Base-by-base conservation (phyloP, 768 basidiomycete genomes). In the Leccinum boreale region DNA sequence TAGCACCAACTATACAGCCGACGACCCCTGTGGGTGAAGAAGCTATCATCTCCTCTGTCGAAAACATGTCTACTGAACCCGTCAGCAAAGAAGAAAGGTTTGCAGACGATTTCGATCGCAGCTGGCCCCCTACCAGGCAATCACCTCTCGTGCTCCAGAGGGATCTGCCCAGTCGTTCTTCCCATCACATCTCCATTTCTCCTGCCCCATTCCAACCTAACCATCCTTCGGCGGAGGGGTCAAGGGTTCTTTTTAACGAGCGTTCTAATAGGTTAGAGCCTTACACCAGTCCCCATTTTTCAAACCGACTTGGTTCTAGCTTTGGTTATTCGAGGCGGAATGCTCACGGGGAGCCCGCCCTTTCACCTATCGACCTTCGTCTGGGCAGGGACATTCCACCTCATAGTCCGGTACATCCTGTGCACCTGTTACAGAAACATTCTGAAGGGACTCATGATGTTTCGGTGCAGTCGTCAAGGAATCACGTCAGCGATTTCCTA, bases 171-270 rank as follows among this genome's bases (percentile, higher is more conserved):
- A 61, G 63, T 60, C 64, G 70, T 42, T 58, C 69, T 50, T 68
- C 69, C 33, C 68, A 72, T 14, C 57, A 61, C 60, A 63, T 58
- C 76, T 77, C 59, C 50, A 60, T 71, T 19, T 70, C 74, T 14
- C 72, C 77, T 10, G 60, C 71, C 5, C 72, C 77, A 64, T 68
- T 78, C 62, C 66, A 73, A 58, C 67, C 75, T 53, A 56, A 74
- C 21, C 75, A 79, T 55, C 81, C 84, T 9, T 81, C 83, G 9
- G 77, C 80, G 58, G 84, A 87, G 42, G 73, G 79, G 2, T 80
- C 89, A 33, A 83, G 90, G 44, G 87, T 87, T 1, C 78, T 99
- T n/a, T 99, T 98, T 79, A 98, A 99, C 67, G 97, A 96, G 66
- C 86, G 90, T 4, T 91, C 89, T 10, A 98, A 97, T 67, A 82